Base-by-base conservation (phyloP, 2,329 filamentous ascomycete species). In the Aureobasidium sp. region DNA sequence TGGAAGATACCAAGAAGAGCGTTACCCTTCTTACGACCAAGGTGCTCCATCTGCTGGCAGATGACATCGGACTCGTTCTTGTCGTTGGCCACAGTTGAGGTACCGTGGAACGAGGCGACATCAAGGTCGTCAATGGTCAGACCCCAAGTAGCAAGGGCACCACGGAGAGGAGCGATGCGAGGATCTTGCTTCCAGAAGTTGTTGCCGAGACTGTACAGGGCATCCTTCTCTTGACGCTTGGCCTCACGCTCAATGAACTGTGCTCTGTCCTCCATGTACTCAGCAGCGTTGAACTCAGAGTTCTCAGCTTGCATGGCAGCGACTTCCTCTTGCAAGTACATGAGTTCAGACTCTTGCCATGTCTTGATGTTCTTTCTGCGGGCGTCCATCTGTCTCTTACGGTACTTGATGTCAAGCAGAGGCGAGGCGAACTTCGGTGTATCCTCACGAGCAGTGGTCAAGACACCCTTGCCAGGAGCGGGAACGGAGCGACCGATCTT, bases 51-150 rank as follows among this genome's bases (percentile, higher is more conserved):
- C 78, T 99, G 95, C 75, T 97, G 86, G 81, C 93, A 97, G 69
- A 99, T 89, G 71, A 97, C 94, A 59, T 92, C 92, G 21, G 94
- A 97, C 76, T 99, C 94, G 77, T 99, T 99, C 87, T 97, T 97
- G 81, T 99, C 94, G 76, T 99, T 99, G 68, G 94, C 94, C 73
- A 96, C 91, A 67, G 94, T 99, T 1, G 94, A 97, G 44, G 94
- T 99, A 71, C 94, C 94, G 80, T 99, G 94, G 90, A 97, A 97
- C 14, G 94, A 97, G 16, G 94, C 93, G 65, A 99, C 91, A 68
- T 83, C 89, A 39, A 99, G 85, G 70, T 99, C 94, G 71, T 99
- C 94, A 67, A 99, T 90, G 13, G 94, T 97, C 61, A 99, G 87
- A 73, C 93, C 94, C 94, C 94, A 99, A 11, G 93, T 97, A 54